Evolutionary conservation across 805 yeast genomes (phyloP), one percentile per base, ranked within the genome.

Genomic region (Monosporozyma solicola): DNA sequence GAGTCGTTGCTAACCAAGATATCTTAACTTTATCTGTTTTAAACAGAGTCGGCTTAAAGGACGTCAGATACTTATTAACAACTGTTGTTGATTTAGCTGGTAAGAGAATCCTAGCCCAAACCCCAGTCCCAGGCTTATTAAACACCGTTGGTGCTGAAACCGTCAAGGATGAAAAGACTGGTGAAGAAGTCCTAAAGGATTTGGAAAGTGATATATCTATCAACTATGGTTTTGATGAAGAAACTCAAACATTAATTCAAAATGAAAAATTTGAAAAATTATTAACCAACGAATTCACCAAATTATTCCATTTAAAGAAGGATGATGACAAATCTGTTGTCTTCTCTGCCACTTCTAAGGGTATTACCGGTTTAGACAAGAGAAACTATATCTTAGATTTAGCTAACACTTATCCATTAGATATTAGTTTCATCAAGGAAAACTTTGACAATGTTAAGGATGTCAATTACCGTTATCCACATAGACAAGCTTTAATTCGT

Each of bases 71-170:
- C 50, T 74, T 92, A 55, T 80, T 87, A 61, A 87, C 97, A 3
- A 78, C 91, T n/a, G 77, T 90, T 54, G 87, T 92, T 53, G 98
- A 92, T 69, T 92, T 80, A 71, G 82, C 87, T 64, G 99, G 98
- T 56, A 84, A 82, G 62, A 80, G 98, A 68, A 75, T 92, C 39
- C 78, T 92, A 41, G 88, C 95, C 67, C 98, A 92, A 73, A 87
- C 96, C 13, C 96, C 97, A 11, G 95, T 92, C 46, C 99, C 99
- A 15, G 98, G 98, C 55, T 66, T 75, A 41, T 71, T 73, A 53
- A 60, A 69, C 9, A 70, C 72, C 10, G 61, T 72, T 62, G 76
- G 78, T 53, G 66, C 73, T 22, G 67, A 64, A 41, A 63, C 63
- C 31, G 66, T 64, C 47, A 72, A 69, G 41, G 75, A 75, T 48